Percentiles rank a stretch among this genome's conserved stretches.
phyloP scores from a whole-genome alignment of 352 stramenopile genomes.

The Globisporangium uncinulatum region DNA sequence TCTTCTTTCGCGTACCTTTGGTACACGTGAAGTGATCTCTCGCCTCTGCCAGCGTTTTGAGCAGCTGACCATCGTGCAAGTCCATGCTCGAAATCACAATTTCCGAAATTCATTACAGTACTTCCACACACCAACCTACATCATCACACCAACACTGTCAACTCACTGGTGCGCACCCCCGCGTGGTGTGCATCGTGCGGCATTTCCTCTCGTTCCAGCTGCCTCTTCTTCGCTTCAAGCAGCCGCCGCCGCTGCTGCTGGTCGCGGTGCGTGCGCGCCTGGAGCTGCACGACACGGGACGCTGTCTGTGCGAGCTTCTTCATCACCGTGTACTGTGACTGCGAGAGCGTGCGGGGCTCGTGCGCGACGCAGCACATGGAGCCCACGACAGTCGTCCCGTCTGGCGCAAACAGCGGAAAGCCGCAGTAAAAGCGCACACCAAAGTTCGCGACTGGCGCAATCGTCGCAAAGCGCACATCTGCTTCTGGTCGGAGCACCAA shows the following conservation, averaged over 20 bases:
- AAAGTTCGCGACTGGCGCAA: constrained; percentile 23
- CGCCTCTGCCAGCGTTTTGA: no score
- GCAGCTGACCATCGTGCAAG: no score
- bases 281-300: constrained; percentile 31
- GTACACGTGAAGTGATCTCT: no score
- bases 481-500: constrained; percentile 51
- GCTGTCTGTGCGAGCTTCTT: constrained; percentile 46
- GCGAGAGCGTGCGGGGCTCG: constrained; percentile 39
- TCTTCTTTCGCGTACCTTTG: no score
- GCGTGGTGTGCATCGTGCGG: no score
- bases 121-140: no score
- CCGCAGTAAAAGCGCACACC: constrained; percentile 71
- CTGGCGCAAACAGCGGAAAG: constrained; percentile 43
- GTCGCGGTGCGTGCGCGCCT: neutral
- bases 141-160: no score
- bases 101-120: no score
- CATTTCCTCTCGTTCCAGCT: no score
- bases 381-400: constrained; percentile 44
- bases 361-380: constrained; percentile 54
- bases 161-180: no score
- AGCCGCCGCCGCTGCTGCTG: neutral
- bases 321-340: constrained; percentile 52
- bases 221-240: no score
- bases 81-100: no score
- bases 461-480: constrained; percentile 56